Conservation (phyloP, 306 rosid species). For the Cucurbita ficifolia region DNA sequence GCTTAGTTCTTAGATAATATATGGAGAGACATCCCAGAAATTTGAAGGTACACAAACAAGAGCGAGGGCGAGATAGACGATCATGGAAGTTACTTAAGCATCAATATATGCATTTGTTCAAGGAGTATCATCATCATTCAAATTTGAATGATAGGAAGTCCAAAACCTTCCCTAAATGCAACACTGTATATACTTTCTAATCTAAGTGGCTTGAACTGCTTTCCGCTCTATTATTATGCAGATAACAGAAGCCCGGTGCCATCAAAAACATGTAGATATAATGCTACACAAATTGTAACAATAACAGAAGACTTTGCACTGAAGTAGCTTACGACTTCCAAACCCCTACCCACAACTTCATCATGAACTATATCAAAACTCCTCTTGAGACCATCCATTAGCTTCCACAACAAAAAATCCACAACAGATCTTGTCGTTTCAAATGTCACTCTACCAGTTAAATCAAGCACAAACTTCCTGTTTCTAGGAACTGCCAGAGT, state of each 20-base stretch:
- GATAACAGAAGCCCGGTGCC: slow-evolving; percentile 46
- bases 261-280: slow-evolving; percentile 55
- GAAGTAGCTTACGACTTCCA: slow-evolving; percentile 50
- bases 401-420: slow-evolving; percentile 44
- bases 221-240: slow-evolving; percentile 28
- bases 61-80: too few relatives aligned
- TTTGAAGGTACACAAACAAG: not conserved
- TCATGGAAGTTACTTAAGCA: not conserved
- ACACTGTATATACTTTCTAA: not conserved
- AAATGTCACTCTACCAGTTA: slow-evolving; percentile 73
- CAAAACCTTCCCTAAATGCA: not conserved
- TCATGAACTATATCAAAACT: slow-evolving; percentile 38
- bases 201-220: not conserved
- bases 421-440: slow-evolving; percentile 56
- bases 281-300: slow-evolving; percentile 65
- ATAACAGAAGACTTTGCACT: slow-evolving; percentile 69
- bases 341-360: slow-evolving; percentile 50
- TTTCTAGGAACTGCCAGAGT: slow-evolving; percentile 68
- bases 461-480: slow-evolving; percentile 56
- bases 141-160: not conserved
- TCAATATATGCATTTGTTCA: not conserved
- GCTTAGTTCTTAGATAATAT: not conserved
- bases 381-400: slow-evolving; percentile 46
- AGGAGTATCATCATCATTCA: not conserved
- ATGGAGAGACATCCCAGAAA: not conserved